Evolutionary conservation across 2,329 filamentous ascomycete species (phyloP), one percentile per base, ranked within the genome.

Genomic region (Diaporthe batatas): DNA sequence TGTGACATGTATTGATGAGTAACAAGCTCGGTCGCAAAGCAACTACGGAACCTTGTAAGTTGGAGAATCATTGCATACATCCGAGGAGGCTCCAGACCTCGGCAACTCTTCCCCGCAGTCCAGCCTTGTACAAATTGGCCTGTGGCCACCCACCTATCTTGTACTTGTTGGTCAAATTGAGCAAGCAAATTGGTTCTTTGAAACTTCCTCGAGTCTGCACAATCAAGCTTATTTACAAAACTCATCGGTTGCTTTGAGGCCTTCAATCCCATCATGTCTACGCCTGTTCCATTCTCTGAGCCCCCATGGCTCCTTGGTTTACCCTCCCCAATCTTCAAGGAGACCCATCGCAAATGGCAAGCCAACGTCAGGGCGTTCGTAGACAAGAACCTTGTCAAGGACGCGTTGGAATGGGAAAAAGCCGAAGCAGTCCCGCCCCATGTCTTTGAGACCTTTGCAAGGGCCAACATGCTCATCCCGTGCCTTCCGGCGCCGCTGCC

Each of bases 361-460:
- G 89, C 90, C 79, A 89, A 88, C 75, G 91, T 91, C 79, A 90
- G 91, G 47, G 87, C 85, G 7, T 94, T 94, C 79, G 84, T 93
- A 58, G 85, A 88, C 65, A 85, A 92, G 76, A 84, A 94, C 77
- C 83, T 94, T 7, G 83, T 88, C 67, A 84, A 87, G 47, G 82
- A 92, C 77, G 91, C 90, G 0, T 82, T 92, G 62, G 91, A 94
- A 55, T 95, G 92, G 91, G 93, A 95, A 77, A 88, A 86, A 18
- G 86, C 85, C 14, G 92, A 91, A 71, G 87, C 86, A 0, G 86
- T 94, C 1, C 91, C 92, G 0, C 84, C 86, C 51, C 85, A 91
- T 79, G 88, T 94, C 44, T 94, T 91, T 77, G 78, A 84, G 55
- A 88, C 85, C 14, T 95, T 94, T 79, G 88, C 88, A 39, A 85